Base-by-base conservation (phyloP, 139 green algal species). In the Eudorina sp. region DNA sequence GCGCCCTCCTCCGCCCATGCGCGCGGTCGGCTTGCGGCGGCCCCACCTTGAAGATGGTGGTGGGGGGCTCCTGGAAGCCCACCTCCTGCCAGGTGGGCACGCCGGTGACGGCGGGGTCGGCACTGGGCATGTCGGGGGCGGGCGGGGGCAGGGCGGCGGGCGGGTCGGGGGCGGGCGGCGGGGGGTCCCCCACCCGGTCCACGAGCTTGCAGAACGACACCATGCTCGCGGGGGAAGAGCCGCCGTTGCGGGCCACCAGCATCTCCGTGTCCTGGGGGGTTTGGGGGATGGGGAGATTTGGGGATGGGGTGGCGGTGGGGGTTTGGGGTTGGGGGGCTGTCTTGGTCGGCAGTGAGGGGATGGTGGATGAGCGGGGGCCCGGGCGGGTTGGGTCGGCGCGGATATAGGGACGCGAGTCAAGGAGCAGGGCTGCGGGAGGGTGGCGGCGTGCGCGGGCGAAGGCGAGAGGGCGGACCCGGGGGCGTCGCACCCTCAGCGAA, bases 181-280 rank as follows among this genome's bases (percentile, higher is more conserved):
- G 84, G 18, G 96, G 93, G 0, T 85, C 48, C 0, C 95, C 94
- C 62, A 96, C 58, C 31, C 85, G 88, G 60, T 92, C 91, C 19
- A 97, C 82, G 72, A 97, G 87, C 81, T 96, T 97, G 53, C 92
- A 91, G 90, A 99, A 98, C 36, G 86, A 83, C 48, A 95, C 89
- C 92, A 94, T 95, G 31, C 95, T 96, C 7, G 94, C 77, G 29
- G 95, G 95, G 3, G 94, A 43, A 51, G 89, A 91, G 62, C 95
- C 95, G 19, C 90, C 93, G 38, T 94, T 93, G n/a, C 80, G 75
- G n/a, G 53, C 41, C 43, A 96, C 66, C 19, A 98, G 85, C 81
- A 89, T 70, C 14, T 91, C 89, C 6, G 94, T 92, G 81, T 97
- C 91, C 93, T 96, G 90, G 0, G 5, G 53, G 8, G 72, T 3